Evolutionary conservation across 2,329 filamentous ascomycete species (phyloP), one percentile per base, ranked within the genome.

Genomic region (Verticillium albo-atrum): DNA sequence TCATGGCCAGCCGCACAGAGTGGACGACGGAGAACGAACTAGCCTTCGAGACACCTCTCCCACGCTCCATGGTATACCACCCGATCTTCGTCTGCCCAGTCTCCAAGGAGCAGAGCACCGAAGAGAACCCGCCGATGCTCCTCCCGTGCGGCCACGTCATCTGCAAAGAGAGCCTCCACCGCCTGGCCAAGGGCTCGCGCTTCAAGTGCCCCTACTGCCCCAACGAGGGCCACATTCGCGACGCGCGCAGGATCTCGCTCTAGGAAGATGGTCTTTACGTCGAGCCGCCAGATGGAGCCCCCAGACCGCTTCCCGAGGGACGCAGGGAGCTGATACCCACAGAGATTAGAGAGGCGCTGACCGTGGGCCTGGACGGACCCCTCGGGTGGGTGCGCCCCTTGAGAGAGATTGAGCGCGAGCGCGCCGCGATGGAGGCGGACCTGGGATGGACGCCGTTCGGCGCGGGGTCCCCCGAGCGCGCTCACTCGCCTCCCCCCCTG

Each of bases 201-300:
- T 96, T 96, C 81, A 99, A 99, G 74, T 99, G 95, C 69, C 95
- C 95, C 0, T 99, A 99, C 71, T 99, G 95, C 70, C 95, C 95
- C 0, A 86, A 79, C 30, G 94, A 98, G 74, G 92, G 91, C 53
- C 82, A 88, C 64, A 79, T 90, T 2, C 87, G 85, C 65, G 92
- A 97, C 58, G 91, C 92, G 6, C 83, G 80, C 66, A 87, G 88
- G 71, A 89, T 95, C 52, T 86, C 86, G 56, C 73, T 92, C 53
- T 92, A 59, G 56, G 51, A 54, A 20, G 32, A 51, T 35, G 34
- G 26, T n/a, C 26, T 20, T 54, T 12, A 32, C 26, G 51, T 54
- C 51, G 30, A 54, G 42, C n/a, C 42, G 42, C n/a, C 42, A 4
- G 42, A 50, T 10, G 4, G 17, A 9, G 20, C n/a, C 42, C 3